These are phyloP conservation scores for Phytopythium delawarense DNA, from an alignment of 352 stramenopile genomes.

Conservation along the genomic window DNA sequence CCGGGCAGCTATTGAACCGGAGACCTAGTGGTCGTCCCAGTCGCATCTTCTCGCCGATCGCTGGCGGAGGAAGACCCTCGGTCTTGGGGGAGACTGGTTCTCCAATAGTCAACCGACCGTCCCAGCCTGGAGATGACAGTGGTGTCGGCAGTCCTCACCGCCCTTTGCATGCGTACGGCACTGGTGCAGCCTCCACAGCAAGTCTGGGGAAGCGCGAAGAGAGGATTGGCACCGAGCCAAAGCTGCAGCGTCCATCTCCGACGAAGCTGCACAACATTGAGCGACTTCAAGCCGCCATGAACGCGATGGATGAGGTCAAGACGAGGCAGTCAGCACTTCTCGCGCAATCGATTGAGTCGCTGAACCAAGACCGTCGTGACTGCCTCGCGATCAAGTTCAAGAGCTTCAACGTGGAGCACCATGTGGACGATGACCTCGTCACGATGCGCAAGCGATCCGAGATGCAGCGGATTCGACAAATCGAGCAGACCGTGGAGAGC, in stretches of 20 bases:
- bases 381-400: conserved; percentile 54
- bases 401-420: conserved; percentile 28
- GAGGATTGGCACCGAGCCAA: neutral
- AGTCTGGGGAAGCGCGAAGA: neutral
- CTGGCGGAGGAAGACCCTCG: neutral
- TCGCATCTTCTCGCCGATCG: neutral
- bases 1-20: neutral
- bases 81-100: neutral
- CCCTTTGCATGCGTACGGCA: conserved; percentile 8
- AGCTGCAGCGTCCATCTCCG: neutral
- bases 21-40: conserved; percentile 3
- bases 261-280: conserved; percentile 41
- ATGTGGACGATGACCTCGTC: conserved; percentile 35
- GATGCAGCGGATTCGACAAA: conserved; percentile 22
- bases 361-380: conserved; percentile 49
- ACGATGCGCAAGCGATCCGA: conserved; percentile 54
- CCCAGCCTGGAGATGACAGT: neutral
- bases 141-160: neutral
- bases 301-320: conserved; percentile 45
- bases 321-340: conserved; percentile 28
- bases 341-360: conserved; percentile 28
- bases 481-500: conserved; percentile 21
- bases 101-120: neutral
- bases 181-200: neutral
- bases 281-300: conserved; percentile 44